Evolutionary conservation across 139 green algal genomes (phyloP).

Genomic region (Deuterostichococcus epilithicus): DNA sequence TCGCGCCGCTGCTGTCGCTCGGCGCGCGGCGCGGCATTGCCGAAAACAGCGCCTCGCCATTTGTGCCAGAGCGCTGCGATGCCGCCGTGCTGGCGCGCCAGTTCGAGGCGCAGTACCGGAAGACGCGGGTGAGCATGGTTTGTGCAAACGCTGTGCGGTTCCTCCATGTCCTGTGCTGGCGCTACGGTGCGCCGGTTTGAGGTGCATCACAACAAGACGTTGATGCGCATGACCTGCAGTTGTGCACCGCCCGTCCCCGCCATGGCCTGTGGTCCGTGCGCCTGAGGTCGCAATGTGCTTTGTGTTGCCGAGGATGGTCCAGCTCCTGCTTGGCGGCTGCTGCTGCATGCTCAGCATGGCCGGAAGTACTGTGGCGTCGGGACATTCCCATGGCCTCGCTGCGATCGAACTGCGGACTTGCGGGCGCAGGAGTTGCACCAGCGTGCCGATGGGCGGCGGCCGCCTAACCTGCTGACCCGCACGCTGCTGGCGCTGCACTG

Average conservation of each 20-base stretch:
- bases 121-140: slow-evolving; percentile 16
- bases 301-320: no score
- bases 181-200: no score
- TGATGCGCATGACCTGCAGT: no score
- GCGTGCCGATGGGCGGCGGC: not conserved
- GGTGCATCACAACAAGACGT: no score
- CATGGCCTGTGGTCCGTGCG: no score
- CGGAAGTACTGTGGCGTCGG: no score
- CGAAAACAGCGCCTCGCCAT: slow-evolving; percentile 22
- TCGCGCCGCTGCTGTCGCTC: slow-evolving; percentile 36
- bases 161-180: not conserved
- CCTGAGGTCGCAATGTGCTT: no score
- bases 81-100: slow-evolving; percentile 26
- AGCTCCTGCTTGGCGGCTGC: no score
- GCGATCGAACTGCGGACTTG: no score
- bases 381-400: no score
- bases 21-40: slow-evolving; percentile 12
- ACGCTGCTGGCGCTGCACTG: slow-evolving; percentile 49
- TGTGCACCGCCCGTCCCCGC: no score
- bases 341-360: no score
- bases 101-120: slow-evolving; percentile 47
- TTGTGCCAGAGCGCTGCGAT: slow-evolving; percentile 24
- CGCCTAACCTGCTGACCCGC: slow-evolving; percentile 29
- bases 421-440: not conserved
- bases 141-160: not conserved